A percentile compares a stretch with the other conserved stretches of the same genome.
These are phyloP conservation scores for Clonostachys byssicola DNA, from an alignment of 2,329 filamentous ascomycete genomes.

Conservation along the genomic window DNA sequence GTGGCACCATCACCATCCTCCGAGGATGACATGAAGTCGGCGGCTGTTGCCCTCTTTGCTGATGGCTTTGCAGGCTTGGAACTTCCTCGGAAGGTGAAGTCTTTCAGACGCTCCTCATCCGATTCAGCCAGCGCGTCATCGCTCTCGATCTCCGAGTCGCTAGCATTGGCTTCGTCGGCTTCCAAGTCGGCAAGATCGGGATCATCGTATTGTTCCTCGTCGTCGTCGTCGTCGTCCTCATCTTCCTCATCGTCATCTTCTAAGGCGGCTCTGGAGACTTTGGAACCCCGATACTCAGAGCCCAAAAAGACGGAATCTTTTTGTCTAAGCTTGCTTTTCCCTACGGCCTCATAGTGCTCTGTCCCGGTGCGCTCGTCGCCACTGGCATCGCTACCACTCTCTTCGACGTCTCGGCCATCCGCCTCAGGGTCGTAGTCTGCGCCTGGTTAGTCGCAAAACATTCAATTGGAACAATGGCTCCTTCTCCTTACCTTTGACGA, in stretches of 20 bases:
- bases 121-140: slow-evolving; percentile 75
- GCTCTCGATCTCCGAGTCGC: slow-evolving; percentile 59
- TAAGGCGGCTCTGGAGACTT: slow-evolving; percentile 66
- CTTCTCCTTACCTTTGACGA: slow-evolving; percentile 50
- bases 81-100: slow-evolving; percentile 62
- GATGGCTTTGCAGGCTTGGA: slow-evolving; percentile 35
- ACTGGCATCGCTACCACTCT: slow-evolving; percentile 44
- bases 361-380: slow-evolving; percentile 57
- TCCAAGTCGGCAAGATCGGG: slow-evolving; percentile 51
- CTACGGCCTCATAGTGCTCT: slow-evolving; percentile 82
- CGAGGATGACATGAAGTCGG: slow-evolving; percentile 51
- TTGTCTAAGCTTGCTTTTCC: slow-evolving; percentile 80
- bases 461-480: not conserved
- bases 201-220: slow-evolving; percentile 47
- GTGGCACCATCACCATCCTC: slow-evolving; percentile 26
- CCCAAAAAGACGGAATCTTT: slow-evolving; percentile 67
- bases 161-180: slow-evolving; percentile 40
- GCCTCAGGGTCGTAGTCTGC: slow-evolving; percentile 80
- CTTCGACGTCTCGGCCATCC: slow-evolving; percentile 51
- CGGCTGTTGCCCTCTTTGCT: slow-evolving; percentile 40
- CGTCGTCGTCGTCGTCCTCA: slow-evolving; percentile 39
- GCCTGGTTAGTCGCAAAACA: slow-evolving; percentile 4
- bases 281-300: slow-evolving; percentile 74
- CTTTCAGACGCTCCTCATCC: slow-evolving; percentile 78
- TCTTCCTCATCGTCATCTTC: slow-evolving; percentile 49